Evolutionary conservation across 1,284 basidiomycete genomes (phyloP).

Genomic region (Malassezia pachydermatis): DNA sequence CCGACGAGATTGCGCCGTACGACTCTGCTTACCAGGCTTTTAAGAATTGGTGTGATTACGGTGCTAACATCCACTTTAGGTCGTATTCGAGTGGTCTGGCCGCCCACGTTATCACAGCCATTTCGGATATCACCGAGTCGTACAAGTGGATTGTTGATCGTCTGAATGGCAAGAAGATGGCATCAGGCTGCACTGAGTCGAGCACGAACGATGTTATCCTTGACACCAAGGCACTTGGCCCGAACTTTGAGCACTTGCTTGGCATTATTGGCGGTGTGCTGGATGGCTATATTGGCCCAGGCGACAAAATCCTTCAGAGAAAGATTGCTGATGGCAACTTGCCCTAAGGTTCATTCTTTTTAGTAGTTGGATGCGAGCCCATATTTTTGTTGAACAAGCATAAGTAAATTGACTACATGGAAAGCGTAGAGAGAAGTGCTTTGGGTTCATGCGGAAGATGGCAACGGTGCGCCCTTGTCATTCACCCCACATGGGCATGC

Average conservation of each 20-base stretch:
- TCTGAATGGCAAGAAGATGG: slow-evolving; percentile 17
- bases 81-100: slow-evolving; percentile 4
- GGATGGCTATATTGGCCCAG: neutral
- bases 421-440: too few relatives aligned
- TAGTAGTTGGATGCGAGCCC: too few relatives aligned
- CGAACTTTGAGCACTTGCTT: neutral
- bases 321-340: too few relatives aligned
- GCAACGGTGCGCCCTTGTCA: too few relatives aligned
- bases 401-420: too few relatives aligned
- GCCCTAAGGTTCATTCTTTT: too few relatives aligned
- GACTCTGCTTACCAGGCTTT: neutral
- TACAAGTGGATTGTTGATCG: slow-evolving; percentile 23
- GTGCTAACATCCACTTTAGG: neutral
- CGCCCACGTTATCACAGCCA: slow-evolving; percentile 25
- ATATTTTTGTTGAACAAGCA: too few relatives aligned
- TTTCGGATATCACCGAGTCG: slow-evolving; percentile 21
- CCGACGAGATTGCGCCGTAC: slow-evolving; percentile 37
- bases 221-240: neutral
- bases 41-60: neutral
- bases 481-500: too few relatives aligned
- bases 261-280: neutral
- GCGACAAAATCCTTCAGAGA: too few relatives aligned
- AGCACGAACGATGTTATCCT: neutral
- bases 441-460: too few relatives aligned
- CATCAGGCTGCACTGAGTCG: neutral